These are phyloP conservation scores for Talaromyces rugulosus DNA, from an alignment of 2,329 filamentous ascomycete genomes.

Conservation along the genomic window DNA sequence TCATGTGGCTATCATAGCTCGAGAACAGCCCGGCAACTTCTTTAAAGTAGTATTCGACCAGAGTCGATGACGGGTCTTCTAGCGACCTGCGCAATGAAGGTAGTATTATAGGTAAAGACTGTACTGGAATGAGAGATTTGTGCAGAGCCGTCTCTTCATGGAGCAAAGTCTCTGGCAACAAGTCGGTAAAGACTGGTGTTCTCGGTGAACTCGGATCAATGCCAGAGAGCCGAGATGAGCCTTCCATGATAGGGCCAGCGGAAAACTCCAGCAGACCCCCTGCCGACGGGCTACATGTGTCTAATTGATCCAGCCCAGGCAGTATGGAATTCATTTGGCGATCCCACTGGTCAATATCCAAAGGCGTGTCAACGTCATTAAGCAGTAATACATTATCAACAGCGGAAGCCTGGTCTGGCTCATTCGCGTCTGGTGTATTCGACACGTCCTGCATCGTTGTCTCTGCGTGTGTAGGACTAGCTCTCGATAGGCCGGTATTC, in stretches of 20 bases:
- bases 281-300: constrained; percentile 7
- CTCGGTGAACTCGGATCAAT: not conserved
- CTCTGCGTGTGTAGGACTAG: not conserved
- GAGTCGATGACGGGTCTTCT: constrained; percentile 50
- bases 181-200: not conserved
- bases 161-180: not conserved
- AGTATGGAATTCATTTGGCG: constrained; percentile 24
- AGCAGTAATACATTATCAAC: not conserved
- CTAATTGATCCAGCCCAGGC: constrained; percentile 31
- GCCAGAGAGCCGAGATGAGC: not conserved
- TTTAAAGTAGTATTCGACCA: constrained; percentile 62
- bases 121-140: constrained; percentile 19
- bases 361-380: not conserved
- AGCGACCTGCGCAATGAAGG: constrained; percentile 37
- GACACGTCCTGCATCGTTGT: not conserved
- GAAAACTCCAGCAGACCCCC: not conserved
- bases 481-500: not conserved
- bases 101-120: constrained; percentile 15
- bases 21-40: constrained; percentile 60
- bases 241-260: not conserved
- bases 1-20: constrained; percentile 60
- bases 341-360: constrained; percentile 25
- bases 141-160: constrained; percentile 21
- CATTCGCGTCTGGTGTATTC: not conserved
- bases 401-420: not conserved